Conservation (phyloP, 306 rosid genomes). For the Pueraria montana region DNA sequence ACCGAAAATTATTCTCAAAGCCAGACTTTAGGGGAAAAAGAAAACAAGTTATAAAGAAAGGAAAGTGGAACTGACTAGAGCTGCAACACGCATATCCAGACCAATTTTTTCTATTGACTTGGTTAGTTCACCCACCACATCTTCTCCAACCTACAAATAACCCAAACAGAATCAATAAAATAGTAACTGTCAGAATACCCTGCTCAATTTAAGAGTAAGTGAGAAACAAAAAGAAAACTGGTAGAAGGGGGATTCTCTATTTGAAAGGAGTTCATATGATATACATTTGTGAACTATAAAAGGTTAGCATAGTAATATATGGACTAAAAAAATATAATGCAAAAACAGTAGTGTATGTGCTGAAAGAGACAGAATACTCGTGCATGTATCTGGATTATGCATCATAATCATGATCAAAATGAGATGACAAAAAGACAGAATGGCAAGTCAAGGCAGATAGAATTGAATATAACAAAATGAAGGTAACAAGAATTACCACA, state of each 20-base stretch:
- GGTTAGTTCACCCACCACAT: constrained; percentile 83
- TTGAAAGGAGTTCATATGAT: background rate
- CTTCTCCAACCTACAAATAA: constrained; percentile 87
- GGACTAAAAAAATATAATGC: background rate
- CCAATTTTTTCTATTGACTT: constrained; percentile 82
- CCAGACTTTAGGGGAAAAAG: background rate
- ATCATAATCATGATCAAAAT: constrained; percentile 38
- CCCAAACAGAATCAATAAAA: constrained; percentile 41
- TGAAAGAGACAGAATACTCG: constrained; percentile 31
- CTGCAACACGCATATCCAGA: constrained; percentile 91
- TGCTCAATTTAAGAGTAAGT: background rate
- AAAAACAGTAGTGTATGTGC: constrained; percentile 26
- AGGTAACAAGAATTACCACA: constrained; percentile 59
- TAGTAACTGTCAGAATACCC: constrained; percentile 25
- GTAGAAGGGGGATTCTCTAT: constrained; percentile 18
- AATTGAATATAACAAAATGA: constrained; percentile 38
- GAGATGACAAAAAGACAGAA: constrained; percentile 31
- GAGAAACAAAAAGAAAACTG: constrained; percentile 11
- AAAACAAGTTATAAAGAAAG: constrained; percentile 33
- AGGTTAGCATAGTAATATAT: background rate
- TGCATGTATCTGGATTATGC: constrained; percentile 20
- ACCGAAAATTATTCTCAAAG: constrained; percentile 33
- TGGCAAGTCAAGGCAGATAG: background rate
- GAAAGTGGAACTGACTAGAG: constrained; percentile 69
- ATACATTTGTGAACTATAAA: background rate